Conservation (phyloP, 148 eudicot species). For the Limonium bicolor region DNA sequence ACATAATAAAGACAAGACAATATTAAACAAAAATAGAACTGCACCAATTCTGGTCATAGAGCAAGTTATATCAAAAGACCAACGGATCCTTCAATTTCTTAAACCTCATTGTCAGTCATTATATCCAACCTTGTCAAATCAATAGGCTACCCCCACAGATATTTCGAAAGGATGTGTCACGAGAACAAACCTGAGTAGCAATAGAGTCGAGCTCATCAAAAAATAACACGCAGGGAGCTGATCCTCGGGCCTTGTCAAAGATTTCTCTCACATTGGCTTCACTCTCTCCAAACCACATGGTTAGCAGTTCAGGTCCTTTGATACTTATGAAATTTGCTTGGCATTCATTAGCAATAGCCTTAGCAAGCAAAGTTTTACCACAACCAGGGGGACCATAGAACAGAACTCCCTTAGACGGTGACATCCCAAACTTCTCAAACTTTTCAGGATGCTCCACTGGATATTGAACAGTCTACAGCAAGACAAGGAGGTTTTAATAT, state of each 20-base stretch:
- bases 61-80: not conserved
- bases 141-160: too few relatives aligned
- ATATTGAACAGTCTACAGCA: conserved; percentile 74
- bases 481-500: not conserved
- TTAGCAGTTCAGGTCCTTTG: conserved; percentile 78
- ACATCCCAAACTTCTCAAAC: conserved; percentile 91
- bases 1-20: too few relatives aligned
- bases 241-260: conserved; percentile 72
- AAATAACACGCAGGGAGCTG: conserved; percentile 86
- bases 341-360: conserved; percentile 91
- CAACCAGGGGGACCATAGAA: conserved; percentile 95
- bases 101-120: too few relatives aligned
- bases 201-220: conserved; percentile 88
- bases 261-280: conserved; percentile 87
- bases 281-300: conserved; percentile 97
- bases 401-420: conserved; percentile 89
- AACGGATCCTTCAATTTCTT: not conserved
- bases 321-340: conserved; percentile 84
- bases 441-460: conserved; percentile 96
- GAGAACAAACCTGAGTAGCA: conserved; percentile 62
- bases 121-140: too few relatives aligned
- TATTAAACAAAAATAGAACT: too few relatives aligned
- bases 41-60: too few relatives aligned
- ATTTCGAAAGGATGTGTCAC: not conserved
- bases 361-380: conserved; percentile 79